Evolutionary conservation across 2,329 filamentous ascomycete species (phyloP), one percentile per base, ranked within the genome.

Genomic region (Diaporthe eres): DNA sequence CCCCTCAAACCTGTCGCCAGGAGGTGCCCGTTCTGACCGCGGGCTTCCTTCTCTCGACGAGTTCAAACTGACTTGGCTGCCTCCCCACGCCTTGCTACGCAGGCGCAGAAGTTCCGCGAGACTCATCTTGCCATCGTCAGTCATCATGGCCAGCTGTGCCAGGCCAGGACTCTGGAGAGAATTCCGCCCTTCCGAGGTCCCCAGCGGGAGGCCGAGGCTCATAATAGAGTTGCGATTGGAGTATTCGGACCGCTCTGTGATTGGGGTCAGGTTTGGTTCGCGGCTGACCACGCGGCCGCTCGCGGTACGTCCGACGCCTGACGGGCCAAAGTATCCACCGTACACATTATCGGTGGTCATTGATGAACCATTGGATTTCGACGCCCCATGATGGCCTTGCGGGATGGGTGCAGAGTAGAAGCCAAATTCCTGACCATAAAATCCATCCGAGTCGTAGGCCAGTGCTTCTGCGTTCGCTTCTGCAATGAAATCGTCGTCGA

Each of bases 401-500:
- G 82, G 22, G 82, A 82, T 7, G 0, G 91, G 90, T 1, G 88
- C 87, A 1, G 96, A 95, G 83, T 98, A 99, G 83, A 99, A 99
- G 0, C 95, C 96, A 81, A 99, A 99, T 82, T 99, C 97, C 79
- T 95, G 93, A 0, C 97, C 97, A 81, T 99, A 99, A 86, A 97
- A 97, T 0, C 95, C 96, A 78, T 98, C 96, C 9, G 93, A 93
- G 81, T 99, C 97, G 79, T 95, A 96, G 61, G 97, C 96, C 10
- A 99, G 88, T 1, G 94, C 97, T 82, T 97, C 96, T 0, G 96
- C 96, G 80, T 99, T 99, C 7, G 97, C 97, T 75, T 95, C 97
- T 0, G 96, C 96, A 76, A 99, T 97, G 79, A 98, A 97, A 44
- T 92, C 92, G 80, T 98, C 96, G 78, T 98, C 95, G 76, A 95